Base-by-base conservation (phyloP, 2,329 filamentous ascomycete genomes). In the Calonectria hongkongensis region DNA sequence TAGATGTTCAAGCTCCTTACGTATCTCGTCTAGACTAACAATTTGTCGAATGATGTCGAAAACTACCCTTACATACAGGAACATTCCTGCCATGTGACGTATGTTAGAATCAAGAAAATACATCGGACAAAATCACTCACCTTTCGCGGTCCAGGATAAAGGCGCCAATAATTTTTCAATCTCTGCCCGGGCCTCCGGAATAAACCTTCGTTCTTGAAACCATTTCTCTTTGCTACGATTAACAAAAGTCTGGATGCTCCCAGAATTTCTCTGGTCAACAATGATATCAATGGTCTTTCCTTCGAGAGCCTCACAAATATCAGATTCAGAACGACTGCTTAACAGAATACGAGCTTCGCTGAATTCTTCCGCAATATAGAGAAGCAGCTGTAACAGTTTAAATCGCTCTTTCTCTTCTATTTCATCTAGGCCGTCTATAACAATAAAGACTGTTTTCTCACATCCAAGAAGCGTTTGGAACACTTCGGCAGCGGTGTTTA, bases 341-440 rank as follows among this genome's bases (percentile, higher is more conserved):
- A 74, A 48, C 2, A 74, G 13, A 27, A 74, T n/a, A 47, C 64
- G 48, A 7, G 30, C 8, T 6, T 74, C 60, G 10, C 9, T n/a
- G 21, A 65, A 66, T 2, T 41, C 16, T 1, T 33, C 45, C 0
- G 48, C 30, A 1, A 71, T 21, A 10, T 66, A 36, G 8, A 43
- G 41, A 0, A 74, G 33, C 7, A 27, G 43, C 10, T 63, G 30
- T 4, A 72, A 16, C 7, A 71, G 18, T 10, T 47, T 56, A 2
- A n/a, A 21, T 2, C 66, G 65, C 18, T 74, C 69, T 10, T 10
- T 36, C 12, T 74, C 54, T 2, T 72, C 58, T 9, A 71, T 67
- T 48, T 75, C 74, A 45, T 75, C 74, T 2, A 75, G 15, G 0
- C 74, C 74, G 16, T 75, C 74, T 18, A 75, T 64, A 0, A 75